Base-by-base conservation (phyloP, 169 alveolate species). In the Perkinsus chesapeaki region DNA sequence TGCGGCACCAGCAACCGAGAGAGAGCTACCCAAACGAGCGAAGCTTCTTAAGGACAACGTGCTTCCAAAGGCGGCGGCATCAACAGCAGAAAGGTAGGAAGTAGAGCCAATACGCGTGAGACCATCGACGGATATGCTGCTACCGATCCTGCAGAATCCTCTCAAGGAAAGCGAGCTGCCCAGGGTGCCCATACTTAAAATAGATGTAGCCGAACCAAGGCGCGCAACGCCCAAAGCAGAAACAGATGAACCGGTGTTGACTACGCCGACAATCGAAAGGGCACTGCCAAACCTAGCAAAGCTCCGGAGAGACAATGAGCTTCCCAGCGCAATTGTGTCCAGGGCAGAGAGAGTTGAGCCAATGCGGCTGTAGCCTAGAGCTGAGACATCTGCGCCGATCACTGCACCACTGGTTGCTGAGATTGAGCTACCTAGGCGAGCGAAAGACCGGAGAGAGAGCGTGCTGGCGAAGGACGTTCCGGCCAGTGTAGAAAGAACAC, bases 321-420 rank as follows among this genome's bases (percentile, higher is more conserved):
- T 39, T 39, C 73, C 92, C 23, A 91, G 19, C 1, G 48, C 5
- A 34, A 31, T 34, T 39, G 92, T 60, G 72, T 31, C 92, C 19
- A 91, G n/a, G n/a, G 39, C 92, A 9, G 92, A 91, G 48, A 90
- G 43, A 3, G 39, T 12, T 0, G 36, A 39, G 16, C 92, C 92
- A 90, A 90, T 3, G 0, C 92, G 92, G 72, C 73, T 39, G 93
- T 90, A 47, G 92, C 95, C 95, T 20, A 38, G 48, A 31, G 92
- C 60, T 5, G 60, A 43, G 23, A 43, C 60, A 43, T 43, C 60
- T 5, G 23, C 60, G 23, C 60, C 60, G 16, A 43, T 43, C 60
- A 16, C 60, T 43, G 23, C 60, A 16, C 60, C 60, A 16, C 60
- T 43, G 23, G 60, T 43, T 5, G 16, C 16, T 5, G 60, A 9